phyloP scores from a whole-genome alignment of 352 stramenopile species.

The Globisporangium middletonii region DNA sequence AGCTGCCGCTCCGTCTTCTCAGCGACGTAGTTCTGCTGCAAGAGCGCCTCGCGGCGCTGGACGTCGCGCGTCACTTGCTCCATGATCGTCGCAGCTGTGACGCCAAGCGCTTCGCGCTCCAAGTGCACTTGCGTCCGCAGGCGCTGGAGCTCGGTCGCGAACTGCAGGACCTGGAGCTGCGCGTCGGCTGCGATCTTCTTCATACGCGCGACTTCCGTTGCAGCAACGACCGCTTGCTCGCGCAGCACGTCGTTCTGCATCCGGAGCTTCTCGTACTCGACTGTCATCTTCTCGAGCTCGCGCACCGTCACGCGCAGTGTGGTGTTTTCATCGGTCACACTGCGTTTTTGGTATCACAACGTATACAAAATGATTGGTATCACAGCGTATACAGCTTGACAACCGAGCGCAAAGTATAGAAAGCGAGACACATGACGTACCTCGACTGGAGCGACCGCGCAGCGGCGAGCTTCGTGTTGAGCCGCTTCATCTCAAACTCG shows the following conservation, averaged over 20 bases:
- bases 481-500: conserved; percentile 62
- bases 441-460: conserved; percentile 45
- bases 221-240: conserved; percentile 39
- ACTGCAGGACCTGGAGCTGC: conserved; percentile 21
- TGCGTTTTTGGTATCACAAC: conserved; percentile 5
- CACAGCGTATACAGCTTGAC: not conserved
- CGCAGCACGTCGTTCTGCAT: conserved; percentile 63
- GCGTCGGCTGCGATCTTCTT: conserved; percentile 27
- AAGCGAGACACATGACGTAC: not conserved
- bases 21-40: conserved; percentile 60
- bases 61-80: conserved; percentile 37
- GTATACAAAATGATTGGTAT: not conserved
- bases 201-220: conserved; percentile 36
- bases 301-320: conserved; percentile 38
- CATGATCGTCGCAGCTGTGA: conserved; percentile 37
- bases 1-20: conserved; percentile 73
- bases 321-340: conserved; percentile 68
- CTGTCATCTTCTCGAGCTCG: conserved; percentile 37
- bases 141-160: conserved; percentile 31
- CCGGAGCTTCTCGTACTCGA: conserved; percentile 43
- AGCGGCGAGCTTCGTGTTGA: conserved; percentile 56
- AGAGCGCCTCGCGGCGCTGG: conserved; percentile 36
- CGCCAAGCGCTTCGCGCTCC: conserved; percentile 24
- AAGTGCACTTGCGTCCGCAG: conserved; percentile 37
- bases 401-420: not conserved